Base-by-base conservation (phyloP, 1,284 basidiomycete genomes). In the Cutaneotrichosporon cutaneum region DNA sequence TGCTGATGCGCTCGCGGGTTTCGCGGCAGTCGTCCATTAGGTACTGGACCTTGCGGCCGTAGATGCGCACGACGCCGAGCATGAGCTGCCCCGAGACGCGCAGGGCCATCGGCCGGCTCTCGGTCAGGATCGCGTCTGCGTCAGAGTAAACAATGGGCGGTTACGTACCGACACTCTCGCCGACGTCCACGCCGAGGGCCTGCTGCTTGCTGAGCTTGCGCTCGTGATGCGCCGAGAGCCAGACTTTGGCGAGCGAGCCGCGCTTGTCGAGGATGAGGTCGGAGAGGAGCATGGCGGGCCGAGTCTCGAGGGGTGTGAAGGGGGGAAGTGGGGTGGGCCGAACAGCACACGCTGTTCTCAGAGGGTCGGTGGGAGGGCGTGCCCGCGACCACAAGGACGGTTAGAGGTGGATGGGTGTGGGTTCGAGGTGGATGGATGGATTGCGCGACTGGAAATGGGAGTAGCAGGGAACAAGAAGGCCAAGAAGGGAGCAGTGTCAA, bases 161-260 rank as follows among this genome's bases (percentile, higher is more conserved):
- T 44, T 83, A 73, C 69, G n/a, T n/a, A 92, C 92, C 90, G 71
- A 94, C 91, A 63, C 90, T 91, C 77, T 96, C 88, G 64, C 89
- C 91, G 61, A 99, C 95, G 78, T 95, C 92, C 0, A 94, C 94
- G 73, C 94, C 90, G 2, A 97, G 82, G 0, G 94, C 92, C 77
- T 95, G 92, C 33, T 90, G 88, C 81, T 99, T 99, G 73, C 91
- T 94, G 71, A 99, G 87, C 82, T 97, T 97, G 73, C 93, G 87
- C 81, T 98, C 94, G 87, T 95, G 94, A 83, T 98, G 95, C 1
- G 96, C 95, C 26, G 95, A 95, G 56, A 98, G 88, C 95, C 95
- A 99, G 82, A 99, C 92, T 81, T 90, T 92, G 48, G 92, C 94
- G 39, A 99, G 84, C 9, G 94, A 92, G 54, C 95, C 95, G 63